Conservation (phyloP, 2,329 filamentous ascomycete genomes). For the Knoxdaviesia proteae region DNA sequence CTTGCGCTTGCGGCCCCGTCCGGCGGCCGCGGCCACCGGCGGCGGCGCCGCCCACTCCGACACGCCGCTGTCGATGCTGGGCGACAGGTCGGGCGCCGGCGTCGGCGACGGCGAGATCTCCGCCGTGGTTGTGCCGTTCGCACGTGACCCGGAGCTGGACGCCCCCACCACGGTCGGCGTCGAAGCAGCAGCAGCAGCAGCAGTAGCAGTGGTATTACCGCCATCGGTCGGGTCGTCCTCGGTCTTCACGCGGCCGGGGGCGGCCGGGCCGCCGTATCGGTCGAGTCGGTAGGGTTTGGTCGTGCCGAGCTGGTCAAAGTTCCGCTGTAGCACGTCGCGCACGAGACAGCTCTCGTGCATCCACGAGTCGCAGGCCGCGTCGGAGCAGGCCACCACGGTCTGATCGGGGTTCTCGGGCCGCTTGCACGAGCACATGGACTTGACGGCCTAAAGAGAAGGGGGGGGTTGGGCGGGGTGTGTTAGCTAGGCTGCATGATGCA, state of each 20-base stretch:
- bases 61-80: no score
- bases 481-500: no score
- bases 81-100: no score
- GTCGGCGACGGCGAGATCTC: no score
- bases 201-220: slow-evolving; percentile 9
- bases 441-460: slow-evolving; percentile 1
- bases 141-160: not conserved
- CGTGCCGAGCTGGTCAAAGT: slow-evolving; percentile 27
- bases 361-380: slow-evolving; percentile 34
- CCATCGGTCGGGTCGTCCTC: slow-evolving; percentile 8
- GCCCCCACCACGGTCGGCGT: slow-evolving; percentile 12
- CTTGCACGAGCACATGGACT: slow-evolving; percentile 28
- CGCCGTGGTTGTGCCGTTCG: no score
- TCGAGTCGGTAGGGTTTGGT: slow-evolving; percentile 24
- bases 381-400: slow-evolving; percentile 35
- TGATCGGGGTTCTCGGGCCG: slow-evolving; percentile 41
- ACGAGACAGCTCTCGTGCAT: slow-evolving; percentile 43
- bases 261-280: slow-evolving; percentile 10
- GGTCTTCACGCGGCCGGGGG: slow-evolving; percentile 12
- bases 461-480: not conserved
- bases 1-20: no score
- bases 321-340: slow-evolving; percentile 28
- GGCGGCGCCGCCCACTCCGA: no score
- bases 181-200: slow-evolving; percentile 4
- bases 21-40: no score